Evolutionary conservation across 371 early-diverging fungal genomes (phyloP).

Genomic region (Mortierella sp.): DNA sequence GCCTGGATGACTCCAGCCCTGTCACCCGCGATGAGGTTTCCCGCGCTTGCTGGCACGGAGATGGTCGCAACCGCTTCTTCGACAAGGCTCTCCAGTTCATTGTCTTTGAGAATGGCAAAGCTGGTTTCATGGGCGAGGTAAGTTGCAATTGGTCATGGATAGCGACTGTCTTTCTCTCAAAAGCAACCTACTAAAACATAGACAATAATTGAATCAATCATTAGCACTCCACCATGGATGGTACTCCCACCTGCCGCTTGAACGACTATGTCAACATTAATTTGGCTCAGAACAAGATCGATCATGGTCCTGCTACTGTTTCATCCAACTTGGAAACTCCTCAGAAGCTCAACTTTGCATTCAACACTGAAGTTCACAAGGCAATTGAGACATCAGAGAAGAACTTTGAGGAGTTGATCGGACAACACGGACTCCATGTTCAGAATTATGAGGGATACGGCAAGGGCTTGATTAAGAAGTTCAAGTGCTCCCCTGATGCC

Average conservation of each 20-base stretch:
- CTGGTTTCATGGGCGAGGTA: conserved; percentile 86
- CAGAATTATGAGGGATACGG: conserved; percentile 87
- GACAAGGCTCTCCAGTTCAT: conserved; percentile 95
- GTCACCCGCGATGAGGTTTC: conserved; percentile 82
- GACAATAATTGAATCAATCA: conserved; percentile 94
- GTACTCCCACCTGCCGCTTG: conserved; percentile 81
- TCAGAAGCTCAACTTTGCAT: conserved; percentile 45
- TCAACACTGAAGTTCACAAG: conserved; percentile 32
- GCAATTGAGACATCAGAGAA: conserved; percentile 36
- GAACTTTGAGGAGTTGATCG: conserved; percentile 65
- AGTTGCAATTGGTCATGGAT: neutral
- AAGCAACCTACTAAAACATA: too few species aligned
- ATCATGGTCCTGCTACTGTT: conserved; percentile 16
- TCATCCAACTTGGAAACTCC: conserved; percentile 54
- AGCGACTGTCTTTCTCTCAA: too few species aligned
- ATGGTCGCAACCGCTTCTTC: conserved; percentile 94
- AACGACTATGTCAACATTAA: conserved; percentile 63
- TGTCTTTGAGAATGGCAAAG: conserved; percentile 93
- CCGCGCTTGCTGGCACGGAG: conserved; percentile 92
- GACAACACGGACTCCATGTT: conserved; percentile 81
- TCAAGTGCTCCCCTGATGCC: conserved; percentile 90
- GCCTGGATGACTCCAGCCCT: conserved; percentile 87
- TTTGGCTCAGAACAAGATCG: conserved; percentile 49
- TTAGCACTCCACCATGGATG: conserved; percentile 96
- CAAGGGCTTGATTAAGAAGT: conserved; percentile 90